These are phyloP conservation scores for Epichloe sibirici DNA, from an alignment of 2,329 filamentous ascomycete genomes.

Conservation along the genomic window DNA sequence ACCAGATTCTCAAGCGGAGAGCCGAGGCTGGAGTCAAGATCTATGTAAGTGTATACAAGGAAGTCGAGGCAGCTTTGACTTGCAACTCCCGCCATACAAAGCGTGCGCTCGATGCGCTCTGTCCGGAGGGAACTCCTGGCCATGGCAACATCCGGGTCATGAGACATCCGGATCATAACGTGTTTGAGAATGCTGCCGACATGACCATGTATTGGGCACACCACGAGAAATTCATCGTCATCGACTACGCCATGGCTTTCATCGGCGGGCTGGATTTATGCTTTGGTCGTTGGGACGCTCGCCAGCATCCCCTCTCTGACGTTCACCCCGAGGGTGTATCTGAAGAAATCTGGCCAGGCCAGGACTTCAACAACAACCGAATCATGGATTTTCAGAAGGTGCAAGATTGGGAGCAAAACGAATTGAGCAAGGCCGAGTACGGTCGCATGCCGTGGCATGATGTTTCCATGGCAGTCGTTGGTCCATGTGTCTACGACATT, in stretches of 20 bases:
- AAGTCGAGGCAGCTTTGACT: slow-evolving; percentile 68
- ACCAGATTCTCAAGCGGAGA: slow-evolving; percentile 74
- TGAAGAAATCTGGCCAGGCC: slow-evolving; percentile 83
- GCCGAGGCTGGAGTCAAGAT: slow-evolving; percentile 93
- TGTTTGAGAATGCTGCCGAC: slow-evolving; percentile 84
- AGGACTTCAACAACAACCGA: slow-evolving; percentile 97
- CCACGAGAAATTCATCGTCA: slow-evolving; percentile 94
- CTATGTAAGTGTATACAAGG: slow-evolving; percentile 84
- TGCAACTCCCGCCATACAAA: slow-evolving; percentile 94
- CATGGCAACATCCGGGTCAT: slow-evolving; percentile 81
- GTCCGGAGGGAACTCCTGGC: slow-evolving; percentile 69
- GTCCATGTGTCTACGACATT: slow-evolving; percentile 84
- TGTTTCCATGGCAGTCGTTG: slow-evolving; percentile 81
- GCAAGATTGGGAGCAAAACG: slow-evolving; percentile 83
- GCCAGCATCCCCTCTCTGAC: slow-evolving; percentile 76
- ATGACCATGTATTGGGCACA: slow-evolving; percentile 99
- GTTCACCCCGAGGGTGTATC: slow-evolving; percentile 73
- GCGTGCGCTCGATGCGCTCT: slow-evolving; percentile 65
- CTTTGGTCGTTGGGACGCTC: slow-evolving; percentile 86
- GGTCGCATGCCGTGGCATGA: slow-evolving; percentile 99
- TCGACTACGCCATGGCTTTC: slow-evolving; percentile 84
- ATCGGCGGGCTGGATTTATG: slow-evolving; percentile 91
- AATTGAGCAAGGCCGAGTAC: slow-evolving; percentile 80
- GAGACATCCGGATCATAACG: slow-evolving; percentile 90
- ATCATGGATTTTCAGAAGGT: slow-evolving; percentile 93